Conservation (phyloP, 1,284 basidiomycete species). For the Ganoderma boninense region DNA sequence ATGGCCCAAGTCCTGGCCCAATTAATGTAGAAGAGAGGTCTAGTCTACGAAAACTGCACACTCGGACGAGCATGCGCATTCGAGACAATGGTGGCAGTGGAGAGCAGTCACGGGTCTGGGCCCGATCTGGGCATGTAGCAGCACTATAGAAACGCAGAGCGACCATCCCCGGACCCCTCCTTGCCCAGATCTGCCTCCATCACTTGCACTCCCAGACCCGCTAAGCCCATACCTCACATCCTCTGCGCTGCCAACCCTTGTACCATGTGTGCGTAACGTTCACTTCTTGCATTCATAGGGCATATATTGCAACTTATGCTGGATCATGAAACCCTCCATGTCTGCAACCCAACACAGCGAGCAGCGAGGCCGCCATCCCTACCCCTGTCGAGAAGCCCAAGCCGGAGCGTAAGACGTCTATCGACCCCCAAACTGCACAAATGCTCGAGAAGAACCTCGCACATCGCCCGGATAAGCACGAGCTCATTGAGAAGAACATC, state of each 20-base stretch:
- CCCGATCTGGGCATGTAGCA: slow-evolving; percentile 14
- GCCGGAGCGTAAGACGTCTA: slow-evolving; percentile 43
- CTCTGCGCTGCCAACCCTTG: neutral
- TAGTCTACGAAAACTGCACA: neutral
- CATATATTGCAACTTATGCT: neutral
- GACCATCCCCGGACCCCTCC: neutral
- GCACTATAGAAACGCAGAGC: slow-evolving; percentile 20
- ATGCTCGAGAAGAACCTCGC: slow-evolving; percentile 68
- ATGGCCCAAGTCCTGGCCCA: neutral
- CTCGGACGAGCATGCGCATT: neutral
- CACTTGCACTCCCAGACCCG: neutral
- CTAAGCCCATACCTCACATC: neutral
- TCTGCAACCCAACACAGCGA: slow-evolving; percentile 11
- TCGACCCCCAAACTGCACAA: slow-evolving; percentile 51
- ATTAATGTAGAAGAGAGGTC: neutral
- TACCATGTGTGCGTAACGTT: slow-evolving; percentile 9
- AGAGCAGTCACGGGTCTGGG: slow-evolving; percentile 10
- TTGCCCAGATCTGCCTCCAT: slow-evolving; percentile 10
- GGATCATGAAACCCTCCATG: slow-evolving; percentile 1
- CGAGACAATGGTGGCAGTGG: neutral
- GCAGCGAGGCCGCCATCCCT: slow-evolving; percentile 24
- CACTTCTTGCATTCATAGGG: neutral
- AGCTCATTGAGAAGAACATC: slow-evolving; percentile 79
- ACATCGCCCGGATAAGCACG: slow-evolving; percentile 65
- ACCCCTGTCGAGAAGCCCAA: slow-evolving; percentile 24